Evolutionary conservation across 805 yeast genomes (phyloP).

Genomic region (Candida rishiriensis): DNA sequence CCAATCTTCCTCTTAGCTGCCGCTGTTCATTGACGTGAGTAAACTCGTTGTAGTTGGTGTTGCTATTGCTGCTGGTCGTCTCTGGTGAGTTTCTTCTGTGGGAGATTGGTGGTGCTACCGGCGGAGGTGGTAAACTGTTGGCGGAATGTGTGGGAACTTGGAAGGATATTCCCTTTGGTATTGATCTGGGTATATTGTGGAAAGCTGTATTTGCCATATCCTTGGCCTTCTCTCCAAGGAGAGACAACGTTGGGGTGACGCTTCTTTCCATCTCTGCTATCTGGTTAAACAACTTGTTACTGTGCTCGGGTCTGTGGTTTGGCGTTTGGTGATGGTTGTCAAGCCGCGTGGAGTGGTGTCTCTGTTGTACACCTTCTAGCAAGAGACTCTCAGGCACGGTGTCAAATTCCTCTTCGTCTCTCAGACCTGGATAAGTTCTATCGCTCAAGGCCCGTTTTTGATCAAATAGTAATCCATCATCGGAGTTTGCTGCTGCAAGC

Average conservation of each 20-base stretch:
- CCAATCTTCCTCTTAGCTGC: slow-evolving; percentile 28
- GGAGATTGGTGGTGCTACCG: slow-evolving; percentile 16
- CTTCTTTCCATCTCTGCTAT: slow-evolving; percentile 17
- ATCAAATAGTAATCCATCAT: slow-evolving; percentile 9
- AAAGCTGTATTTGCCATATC: slow-evolving; percentile 24
- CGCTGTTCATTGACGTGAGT: slow-evolving; percentile 15
- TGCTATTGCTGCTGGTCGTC: slow-evolving; percentile 4
- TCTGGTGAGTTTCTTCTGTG: slow-evolving; percentile 1
- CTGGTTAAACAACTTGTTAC: slow-evolving; percentile 15
- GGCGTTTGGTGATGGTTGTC: neutral
- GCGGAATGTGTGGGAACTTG: slow-evolving; percentile 16
- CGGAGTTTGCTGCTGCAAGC: neutral
- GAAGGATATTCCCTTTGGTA: slow-evolving; percentile 20
- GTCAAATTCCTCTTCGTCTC: slow-evolving; percentile 25
- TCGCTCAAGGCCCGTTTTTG: slow-evolving; percentile 17
- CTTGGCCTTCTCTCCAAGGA: slow-evolving; percentile 25
- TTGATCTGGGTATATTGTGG: slow-evolving; percentile 17
- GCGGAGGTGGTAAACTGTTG: slow-evolving; percentile 12
- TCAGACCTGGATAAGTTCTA: slow-evolving; percentile 20
- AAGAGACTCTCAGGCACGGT: slow-evolving; percentile 26
- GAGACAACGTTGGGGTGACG: slow-evolving; percentile 17
- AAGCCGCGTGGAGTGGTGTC: neutral
- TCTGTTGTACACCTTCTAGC: slow-evolving; percentile 16
- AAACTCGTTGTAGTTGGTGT: slow-evolving; percentile 1
- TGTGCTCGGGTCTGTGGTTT: slow-evolving; percentile 3